Percentiles rank a stretch among this genome's conserved stretches.
These are phyloP conservation scores for Apiospora saccharicola DNA, from an alignment of 2,329 filamentous ascomycete species.

Conservation along the genomic window DNA sequence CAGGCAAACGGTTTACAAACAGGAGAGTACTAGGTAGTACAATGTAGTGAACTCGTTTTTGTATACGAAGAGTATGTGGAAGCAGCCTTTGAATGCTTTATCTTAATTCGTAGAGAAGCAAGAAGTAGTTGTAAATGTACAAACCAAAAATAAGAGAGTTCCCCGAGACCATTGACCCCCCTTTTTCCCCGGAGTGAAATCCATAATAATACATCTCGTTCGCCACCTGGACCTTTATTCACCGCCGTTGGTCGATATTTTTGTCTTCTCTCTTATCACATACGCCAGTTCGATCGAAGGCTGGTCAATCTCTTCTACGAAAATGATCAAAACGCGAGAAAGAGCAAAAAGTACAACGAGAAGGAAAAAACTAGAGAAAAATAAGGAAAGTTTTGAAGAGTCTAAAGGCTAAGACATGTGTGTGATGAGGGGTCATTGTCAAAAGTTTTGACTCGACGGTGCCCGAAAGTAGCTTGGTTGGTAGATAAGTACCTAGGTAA, in stretches of 20 bases:
- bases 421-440: neutral
- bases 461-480: neutral
- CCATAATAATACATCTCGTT: neutral
- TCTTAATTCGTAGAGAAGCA: neutral
- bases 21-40: neutral
- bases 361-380: neutral
- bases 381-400: neutral
- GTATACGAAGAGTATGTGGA: neutral
- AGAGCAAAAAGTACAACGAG: neutral
- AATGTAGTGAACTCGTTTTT: neutral
- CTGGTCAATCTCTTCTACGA: neutral
- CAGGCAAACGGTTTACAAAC: neutral
- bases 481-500: neutral
- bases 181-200: neutral
- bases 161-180: neutral
- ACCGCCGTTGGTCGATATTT: neutral
- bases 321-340: neutral
- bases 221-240: neutral
- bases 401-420: slow-evolving; percentile 3
- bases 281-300: neutral
- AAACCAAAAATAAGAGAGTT: neutral
- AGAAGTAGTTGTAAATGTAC: neutral
- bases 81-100: neutral
- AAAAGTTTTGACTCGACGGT: neutral
- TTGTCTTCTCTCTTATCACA: neutral